These are phyloP conservation scores for Zygosaccharomyces sapae DNA, from an alignment of 1,139 yeast species.

Conservation along the genomic window DNA sequence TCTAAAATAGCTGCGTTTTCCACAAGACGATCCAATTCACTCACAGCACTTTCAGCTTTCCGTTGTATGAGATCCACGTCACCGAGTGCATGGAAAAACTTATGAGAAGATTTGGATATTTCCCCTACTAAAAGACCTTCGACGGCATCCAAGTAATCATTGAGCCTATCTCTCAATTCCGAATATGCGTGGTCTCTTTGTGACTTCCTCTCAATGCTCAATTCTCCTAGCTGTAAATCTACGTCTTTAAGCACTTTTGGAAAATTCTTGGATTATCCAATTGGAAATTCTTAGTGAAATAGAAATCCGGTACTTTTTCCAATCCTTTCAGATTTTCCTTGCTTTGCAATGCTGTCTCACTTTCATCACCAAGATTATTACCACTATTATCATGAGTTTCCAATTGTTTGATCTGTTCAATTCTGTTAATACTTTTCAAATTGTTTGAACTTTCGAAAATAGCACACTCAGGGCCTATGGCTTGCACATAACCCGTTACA, in stretches of 20 bases:
- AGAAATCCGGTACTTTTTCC: conserved; percentile 57
- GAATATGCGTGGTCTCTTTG: conserved; percentile 37
- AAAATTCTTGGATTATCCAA: conserved; percentile 84
- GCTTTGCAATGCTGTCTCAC: conserved; percentile 12
- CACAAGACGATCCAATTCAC: conserved; percentile 46
- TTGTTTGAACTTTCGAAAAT: conserved; percentile 41
- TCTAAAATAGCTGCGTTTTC: conserved; percentile 44
- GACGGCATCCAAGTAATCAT: conserved; percentile 78
- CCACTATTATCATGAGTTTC: conserved; percentile 36
- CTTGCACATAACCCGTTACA: conserved; percentile 47
- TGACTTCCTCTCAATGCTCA: conserved; percentile 26
- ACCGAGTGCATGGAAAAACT: conserved; percentile 79
- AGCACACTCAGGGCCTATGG: conserved; percentile 51
- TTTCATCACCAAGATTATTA: conserved; percentile 31
- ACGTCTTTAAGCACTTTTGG: conserved; percentile 52
- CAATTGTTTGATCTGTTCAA: conserved; percentile 35
- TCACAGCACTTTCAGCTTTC: conserved; percentile 52
- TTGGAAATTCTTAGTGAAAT: conserved; percentile 62
- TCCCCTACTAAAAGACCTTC: conserved; percentile 78
- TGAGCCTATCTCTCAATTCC: conserved; percentile 71
- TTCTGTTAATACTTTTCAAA: conserved; percentile 39
- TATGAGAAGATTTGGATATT: conserved; percentile 76
- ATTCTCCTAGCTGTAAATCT: conserved; percentile 28
- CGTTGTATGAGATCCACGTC: conserved; percentile 60
- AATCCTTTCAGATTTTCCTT: conserved; percentile 24